Evolutionary conservation across 306 rosid genomes (phyloP), one percentile per base, ranked within the genome.

Genomic region (Glycine latifolia): DNA sequence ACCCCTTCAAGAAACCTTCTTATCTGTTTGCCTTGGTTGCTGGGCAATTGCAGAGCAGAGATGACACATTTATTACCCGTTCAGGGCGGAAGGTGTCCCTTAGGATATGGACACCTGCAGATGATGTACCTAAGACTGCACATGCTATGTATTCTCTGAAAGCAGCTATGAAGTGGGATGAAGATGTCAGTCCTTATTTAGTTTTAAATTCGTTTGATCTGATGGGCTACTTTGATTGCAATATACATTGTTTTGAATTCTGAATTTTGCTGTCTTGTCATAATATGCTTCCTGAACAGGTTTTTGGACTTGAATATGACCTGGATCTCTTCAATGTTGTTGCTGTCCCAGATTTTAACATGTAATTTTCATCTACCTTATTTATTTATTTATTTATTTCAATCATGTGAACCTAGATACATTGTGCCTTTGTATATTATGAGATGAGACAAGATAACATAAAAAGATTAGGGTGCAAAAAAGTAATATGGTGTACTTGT

Each of bases 121-220:
- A 89, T 77, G 97, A 93, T 17, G 76, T 95, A 35, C 91, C 97
- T 67, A 95, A 93, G 93, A 95, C 99, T 73, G 94, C 87, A 60
- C 99, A 95, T 83, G 99, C 98, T 63, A 93, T 95, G 99, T 91
- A 93, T 89, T 85, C 98, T 6, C 86, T 95, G 50, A 93, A 93
- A 90, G 98, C 97, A 7, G 96, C 99, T 66, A 95, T 95, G 99
- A 91, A 95, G 86, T 95, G 99, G 99, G 99, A 95, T 79, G 99
- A 95, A 87, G 98, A 93, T 87, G 99, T 95, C 69, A 74, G 98
- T 82, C 62, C 78, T 81, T 62, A 16, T n/a, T 46, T 67, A n/a
- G n/a, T 46, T 77, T 85, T 67, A 10, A 37, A 15, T 63, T 75
- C 35, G 50, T 86, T 61, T 76, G 48, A 50, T 69, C 53, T 15